A percentile compares a stretch with the other conserved stretches of the same genome.
Conservation (phyloP, 345 rosid species). For the Citrus medica region DNA sequence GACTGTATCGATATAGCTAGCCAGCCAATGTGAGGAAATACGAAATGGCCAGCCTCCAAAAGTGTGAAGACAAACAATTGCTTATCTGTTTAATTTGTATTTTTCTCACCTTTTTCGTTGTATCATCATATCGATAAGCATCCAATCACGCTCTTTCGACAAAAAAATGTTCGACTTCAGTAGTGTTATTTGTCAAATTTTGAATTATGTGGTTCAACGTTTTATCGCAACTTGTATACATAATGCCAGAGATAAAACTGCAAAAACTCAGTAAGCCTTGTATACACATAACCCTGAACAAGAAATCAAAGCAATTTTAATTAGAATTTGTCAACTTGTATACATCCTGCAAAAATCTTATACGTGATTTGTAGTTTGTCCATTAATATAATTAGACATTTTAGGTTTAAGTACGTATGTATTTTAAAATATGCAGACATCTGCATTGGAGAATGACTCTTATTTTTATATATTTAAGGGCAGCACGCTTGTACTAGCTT, state of each 20-base stretch:
- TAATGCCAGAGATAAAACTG: not conserved
- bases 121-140: slow-evolving; percentile 23
- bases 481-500: too few species aligned
- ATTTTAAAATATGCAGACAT: too few species aligned
- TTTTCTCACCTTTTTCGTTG: slow-evolving; percentile 18
- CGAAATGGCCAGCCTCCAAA: not conserved
- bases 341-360: not conserved
- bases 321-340: not conserved
- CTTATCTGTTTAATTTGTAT: slow-evolving; percentile 35
- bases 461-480: too few species aligned
- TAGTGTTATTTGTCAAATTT: slow-evolving; percentile 13
- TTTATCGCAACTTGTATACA: not conserved
- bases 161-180: slow-evolving; percentile 7
- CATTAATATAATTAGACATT: too few species aligned
- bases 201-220: slow-evolving; percentile 16
- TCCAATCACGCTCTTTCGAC: slow-evolving; percentile 18
- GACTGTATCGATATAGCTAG: too few species aligned
- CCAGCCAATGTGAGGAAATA: not conserved
- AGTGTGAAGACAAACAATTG: slow-evolving; percentile 22
- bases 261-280: not conserved
- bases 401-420: too few species aligned
- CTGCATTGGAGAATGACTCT: too few species aligned
- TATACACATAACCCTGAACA: not conserved
- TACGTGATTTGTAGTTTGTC: too few species aligned
- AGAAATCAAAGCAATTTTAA: not conserved